These are phyloP conservation scores for Choiromyces venosus DNA, from an alignment of 495 filamentous ascomycete genomes.

Conservation along the genomic window DNA sequence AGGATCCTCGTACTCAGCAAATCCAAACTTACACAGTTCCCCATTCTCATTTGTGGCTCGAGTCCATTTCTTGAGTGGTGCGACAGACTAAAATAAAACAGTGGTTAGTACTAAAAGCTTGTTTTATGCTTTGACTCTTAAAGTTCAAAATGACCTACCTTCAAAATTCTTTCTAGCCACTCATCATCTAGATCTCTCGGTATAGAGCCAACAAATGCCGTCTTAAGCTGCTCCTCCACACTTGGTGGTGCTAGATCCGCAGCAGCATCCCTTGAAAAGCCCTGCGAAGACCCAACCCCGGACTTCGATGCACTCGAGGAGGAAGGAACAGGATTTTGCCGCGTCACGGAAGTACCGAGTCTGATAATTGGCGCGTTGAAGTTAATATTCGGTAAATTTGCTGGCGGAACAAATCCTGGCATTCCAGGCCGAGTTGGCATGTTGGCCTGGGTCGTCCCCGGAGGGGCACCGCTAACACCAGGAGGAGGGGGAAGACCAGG, in stretches of 20 bases:
- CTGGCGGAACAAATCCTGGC: conserved; percentile 79
- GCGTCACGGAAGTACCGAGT: conserved; percentile 65
- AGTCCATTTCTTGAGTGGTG: conserved; percentile 77
- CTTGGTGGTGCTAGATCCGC: conserved; percentile 76
- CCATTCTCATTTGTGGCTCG: conserved; percentile 73
- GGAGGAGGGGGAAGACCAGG: conserved; percentile 49
- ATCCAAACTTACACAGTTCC: conserved; percentile 84
- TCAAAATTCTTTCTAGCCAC: conserved; percentile 73
- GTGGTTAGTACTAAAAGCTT: background rate
- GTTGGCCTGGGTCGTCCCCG: conserved; percentile 72
- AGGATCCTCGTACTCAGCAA: conserved; percentile 92
- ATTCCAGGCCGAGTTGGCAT: conserved; percentile 68
- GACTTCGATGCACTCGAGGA: conserved; percentile 45
- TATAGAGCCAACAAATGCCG: conserved; percentile 83
- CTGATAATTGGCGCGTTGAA: conserved; percentile 96
- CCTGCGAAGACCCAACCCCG: conserved; percentile 44
- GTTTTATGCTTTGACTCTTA: background rate
- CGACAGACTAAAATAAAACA: conserved; percentile 51
- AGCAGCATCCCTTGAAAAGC: conserved; percentile 49
- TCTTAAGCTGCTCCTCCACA: conserved; percentile 81
- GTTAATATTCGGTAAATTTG: conserved; percentile 96
- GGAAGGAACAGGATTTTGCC: conserved; percentile 45
- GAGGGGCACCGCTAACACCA: conserved; percentile 71
- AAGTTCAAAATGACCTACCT: conserved; percentile 25
- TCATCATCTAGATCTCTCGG: conserved; percentile 73